Percentiles rank a stretch among this genome's conserved stretches.
These are phyloP conservation scores for Scedosporium aurantiacum DNA, from an alignment of 2,329 filamentous ascomycete genomes.

Conservation along the genomic window DNA sequence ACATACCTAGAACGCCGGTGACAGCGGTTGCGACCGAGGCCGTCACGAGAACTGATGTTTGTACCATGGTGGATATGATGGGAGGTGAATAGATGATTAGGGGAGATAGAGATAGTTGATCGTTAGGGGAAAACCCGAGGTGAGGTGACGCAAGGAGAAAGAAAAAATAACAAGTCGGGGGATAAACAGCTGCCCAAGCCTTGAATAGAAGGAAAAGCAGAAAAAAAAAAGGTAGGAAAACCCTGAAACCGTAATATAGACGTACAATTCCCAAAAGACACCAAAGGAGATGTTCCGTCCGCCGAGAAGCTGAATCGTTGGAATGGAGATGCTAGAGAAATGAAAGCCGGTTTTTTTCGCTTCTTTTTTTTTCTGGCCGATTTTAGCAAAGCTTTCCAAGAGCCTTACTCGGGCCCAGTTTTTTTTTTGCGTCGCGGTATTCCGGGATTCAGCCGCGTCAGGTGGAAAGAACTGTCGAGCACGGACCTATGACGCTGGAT, in stretches of 20 bases:
- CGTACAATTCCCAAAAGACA: background rate
- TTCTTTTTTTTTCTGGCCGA: background rate
- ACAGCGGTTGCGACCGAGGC: conserved; percentile 50
- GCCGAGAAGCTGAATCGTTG: too few relatives aligned
- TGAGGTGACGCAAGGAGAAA: background rate
- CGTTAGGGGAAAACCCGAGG: conserved; percentile 7
- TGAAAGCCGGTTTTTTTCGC: too few relatives aligned
- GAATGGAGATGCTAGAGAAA: too few relatives aligned
- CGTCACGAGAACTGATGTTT: conserved; percentile 45
- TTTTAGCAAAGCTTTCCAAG: background rate
- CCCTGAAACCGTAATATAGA: background rate
- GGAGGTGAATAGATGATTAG: background rate
- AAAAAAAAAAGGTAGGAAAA: background rate
- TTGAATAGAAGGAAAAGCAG: background rate
- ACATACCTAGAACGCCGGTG: conserved; percentile 48
- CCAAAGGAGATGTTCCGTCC: too few relatives aligned
- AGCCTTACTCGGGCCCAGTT: background rate
- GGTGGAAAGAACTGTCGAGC: background rate
- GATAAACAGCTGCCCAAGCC: background rate
- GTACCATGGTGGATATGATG: conserved; percentile 25
- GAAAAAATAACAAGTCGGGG: background rate
- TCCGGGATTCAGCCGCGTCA: conserved; percentile 6
- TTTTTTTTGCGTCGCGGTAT: conserved; percentile 4
- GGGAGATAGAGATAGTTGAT: conserved; percentile 7
- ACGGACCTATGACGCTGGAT: background rate